Base-by-base conservation (phyloP, 2,329 filamentous ascomycete genomes). In the Sporothrix phasma region DNA sequence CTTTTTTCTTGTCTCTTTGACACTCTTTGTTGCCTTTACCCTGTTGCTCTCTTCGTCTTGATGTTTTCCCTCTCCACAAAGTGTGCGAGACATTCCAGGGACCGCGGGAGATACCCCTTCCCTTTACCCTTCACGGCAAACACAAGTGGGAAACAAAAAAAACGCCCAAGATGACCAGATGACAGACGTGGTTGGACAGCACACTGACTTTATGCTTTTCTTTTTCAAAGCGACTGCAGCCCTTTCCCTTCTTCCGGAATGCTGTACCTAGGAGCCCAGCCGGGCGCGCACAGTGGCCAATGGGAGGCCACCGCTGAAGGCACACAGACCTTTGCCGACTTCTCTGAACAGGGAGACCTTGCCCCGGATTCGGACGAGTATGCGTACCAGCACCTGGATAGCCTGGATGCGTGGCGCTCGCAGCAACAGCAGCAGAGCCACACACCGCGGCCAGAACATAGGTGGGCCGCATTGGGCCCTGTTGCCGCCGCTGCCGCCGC, bases 231-330 rank as follows among this genome's bases (percentile, higher is more conserved):
- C 79, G 80, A 83, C 67, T 83, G 80, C 74, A 84, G 81, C 77
- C 81, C 78, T 71, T 76, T 84, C 76, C 73, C 79, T 74, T 72
- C 79, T 70, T 75, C 75, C 69, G 79, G 79, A 74, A 78, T 82
- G 73, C 82, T 83, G 80, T 77, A 81, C 76, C 83, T 80, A 75
- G 61, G 61, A 59, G 54, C 65, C 62, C 64, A 64, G 37, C 31
- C 63, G 54, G 66, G 65, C 58, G 43, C 63, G 66, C 74, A 74
- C 70, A 78, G 80, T 76, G 77, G 80, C 73, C 76, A 80, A 72
- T 85, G 82, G 82, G 81, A 79, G 70, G 72, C 79, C 72, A 75
- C 80, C 77, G 76, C 76, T 77, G 82, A 85, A 80, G 81, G 81
- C 72, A 71, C 80, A 81, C 82, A 84, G 79, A 82, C 81, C 80